Conservation (phyloP, 2,329 filamentous ascomycete genomes). For the Beauveria sp. region DNA sequence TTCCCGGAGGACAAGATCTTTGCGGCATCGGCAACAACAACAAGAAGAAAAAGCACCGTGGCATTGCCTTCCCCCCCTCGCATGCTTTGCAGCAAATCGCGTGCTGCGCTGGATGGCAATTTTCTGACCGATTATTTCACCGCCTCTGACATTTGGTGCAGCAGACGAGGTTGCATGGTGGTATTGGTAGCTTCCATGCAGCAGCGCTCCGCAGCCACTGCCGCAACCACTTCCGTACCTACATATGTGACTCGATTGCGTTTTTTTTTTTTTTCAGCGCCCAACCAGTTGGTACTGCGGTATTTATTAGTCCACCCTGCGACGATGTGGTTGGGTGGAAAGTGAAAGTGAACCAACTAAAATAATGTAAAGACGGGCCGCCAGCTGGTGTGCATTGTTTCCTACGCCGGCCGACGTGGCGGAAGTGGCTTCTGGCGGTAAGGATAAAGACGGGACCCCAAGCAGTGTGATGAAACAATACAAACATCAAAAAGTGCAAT, state of each 20-base stretch:
- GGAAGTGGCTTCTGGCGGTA: slow-evolving; percentile 6
- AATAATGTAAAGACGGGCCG: background rate
- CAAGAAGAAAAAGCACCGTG: too few relatives aligned
- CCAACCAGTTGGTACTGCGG: background rate
- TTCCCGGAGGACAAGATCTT: background rate
- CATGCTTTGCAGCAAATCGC: too few relatives aligned
- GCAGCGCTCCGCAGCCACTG: background rate
- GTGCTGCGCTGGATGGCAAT: background rate
- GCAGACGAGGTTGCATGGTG: background rate
- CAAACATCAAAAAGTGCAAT: background rate
- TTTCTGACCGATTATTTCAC: slow-evolving; percentile 2
- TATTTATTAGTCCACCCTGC: background rate
- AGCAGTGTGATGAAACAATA: background rate
- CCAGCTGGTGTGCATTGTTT: background rate
- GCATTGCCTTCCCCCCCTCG: too few relatives aligned
- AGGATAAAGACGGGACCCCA: background rate
- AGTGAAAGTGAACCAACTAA: background rate
- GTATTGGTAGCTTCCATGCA: background rate
- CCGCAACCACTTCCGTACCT: background rate
- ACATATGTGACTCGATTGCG: background rate
- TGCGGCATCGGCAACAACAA: background rate
- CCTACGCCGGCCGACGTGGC: background rate
- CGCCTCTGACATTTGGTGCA: background rate
- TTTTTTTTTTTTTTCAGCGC: background rate
- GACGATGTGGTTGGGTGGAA: background rate